Conservation (phyloP, 2,329 filamentous ascomycete species). For the Aureobasidium musti region DNA sequence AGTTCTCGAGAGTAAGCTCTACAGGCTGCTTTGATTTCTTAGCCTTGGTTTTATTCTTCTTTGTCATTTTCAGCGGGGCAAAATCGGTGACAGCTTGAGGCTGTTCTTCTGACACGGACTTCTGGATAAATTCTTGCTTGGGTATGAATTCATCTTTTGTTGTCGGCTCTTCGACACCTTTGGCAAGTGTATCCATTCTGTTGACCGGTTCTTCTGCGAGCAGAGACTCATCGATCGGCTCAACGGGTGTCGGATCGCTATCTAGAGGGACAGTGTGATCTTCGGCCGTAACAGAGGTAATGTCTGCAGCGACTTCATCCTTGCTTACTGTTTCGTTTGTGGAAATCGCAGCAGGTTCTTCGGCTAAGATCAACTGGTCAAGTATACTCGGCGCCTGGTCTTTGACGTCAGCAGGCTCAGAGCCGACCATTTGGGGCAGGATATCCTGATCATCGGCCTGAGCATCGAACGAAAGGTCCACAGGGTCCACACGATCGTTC, state of each 20-base stretch:
- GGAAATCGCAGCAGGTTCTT: not conserved
- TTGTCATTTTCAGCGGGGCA: conserved; percentile 40
- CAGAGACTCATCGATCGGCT: not conserved
- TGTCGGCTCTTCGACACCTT: not conserved
- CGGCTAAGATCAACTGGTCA: not conserved
- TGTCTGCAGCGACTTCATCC: not conserved
- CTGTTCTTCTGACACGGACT: not conserved
- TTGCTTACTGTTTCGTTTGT: not conserved
- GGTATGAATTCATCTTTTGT: not conserved
- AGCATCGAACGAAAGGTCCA: not conserved
- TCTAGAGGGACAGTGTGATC: not conserved
- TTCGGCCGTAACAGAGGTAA: not conserved
- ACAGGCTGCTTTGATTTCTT: conserved; percentile 31
- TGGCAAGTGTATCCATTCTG: not conserved
- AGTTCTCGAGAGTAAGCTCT: not conserved
- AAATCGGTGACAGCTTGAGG: not conserved
- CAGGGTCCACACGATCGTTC: too few relatives aligned
- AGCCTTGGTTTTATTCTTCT: conserved; percentile 50
- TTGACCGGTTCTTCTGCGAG: not conserved
- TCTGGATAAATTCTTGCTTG: conserved; percentile 28
- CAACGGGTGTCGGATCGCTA: not conserved
- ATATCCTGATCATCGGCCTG: too few relatives aligned
- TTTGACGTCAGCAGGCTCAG: conserved; percentile 27
- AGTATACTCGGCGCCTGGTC: conserved; percentile 15
- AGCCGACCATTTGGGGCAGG: not conserved